Conservation (phyloP, 2,329 filamentous ascomycete genomes). For the Botryotinia globosa region DNA sequence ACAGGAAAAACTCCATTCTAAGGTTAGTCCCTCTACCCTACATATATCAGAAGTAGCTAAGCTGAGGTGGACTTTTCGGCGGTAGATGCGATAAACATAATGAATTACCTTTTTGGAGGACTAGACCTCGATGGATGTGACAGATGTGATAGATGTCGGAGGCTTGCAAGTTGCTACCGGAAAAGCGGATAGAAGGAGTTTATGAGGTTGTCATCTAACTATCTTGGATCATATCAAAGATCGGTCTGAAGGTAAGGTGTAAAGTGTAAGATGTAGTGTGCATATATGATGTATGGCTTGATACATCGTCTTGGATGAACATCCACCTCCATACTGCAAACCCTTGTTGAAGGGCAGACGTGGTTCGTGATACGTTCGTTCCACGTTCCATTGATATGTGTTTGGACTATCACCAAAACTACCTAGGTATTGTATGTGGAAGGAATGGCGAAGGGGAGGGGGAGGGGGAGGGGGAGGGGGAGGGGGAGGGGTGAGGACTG, state of each 20-base stretch:
- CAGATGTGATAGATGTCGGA: not conserved
- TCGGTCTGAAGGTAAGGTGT: not conserved
- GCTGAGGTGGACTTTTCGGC: not conserved
- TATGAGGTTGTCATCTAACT: not conserved
- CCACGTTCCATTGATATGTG: not conserved
- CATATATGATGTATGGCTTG: not conserved
- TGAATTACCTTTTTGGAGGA: constrained; percentile 6
- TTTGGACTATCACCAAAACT: not conserved
- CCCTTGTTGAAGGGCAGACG: not conserved
- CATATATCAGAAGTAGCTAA: not conserved
- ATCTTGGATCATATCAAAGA: not conserved
- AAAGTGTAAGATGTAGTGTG: not conserved
- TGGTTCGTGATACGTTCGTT: not conserved
- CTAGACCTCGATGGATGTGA: not conserved
- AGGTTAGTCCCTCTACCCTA: not conserved
- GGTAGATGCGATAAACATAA: constrained; percentile 12
- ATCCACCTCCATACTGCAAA: not conserved
- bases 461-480: no score
- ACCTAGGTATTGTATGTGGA: not conserved
- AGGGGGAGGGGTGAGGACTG: no score
- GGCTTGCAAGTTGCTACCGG: not conserved
- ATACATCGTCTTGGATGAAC: not conserved
- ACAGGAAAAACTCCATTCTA: not conserved
- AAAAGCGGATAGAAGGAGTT: not conserved
- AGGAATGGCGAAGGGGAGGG: not conserved